A percentile compares a stretch with the other conserved stretches of the same genome.
phyloP scores from a whole-genome alignment of 805 yeast species.

The Wickerhamomyces bisporus region DNA sequence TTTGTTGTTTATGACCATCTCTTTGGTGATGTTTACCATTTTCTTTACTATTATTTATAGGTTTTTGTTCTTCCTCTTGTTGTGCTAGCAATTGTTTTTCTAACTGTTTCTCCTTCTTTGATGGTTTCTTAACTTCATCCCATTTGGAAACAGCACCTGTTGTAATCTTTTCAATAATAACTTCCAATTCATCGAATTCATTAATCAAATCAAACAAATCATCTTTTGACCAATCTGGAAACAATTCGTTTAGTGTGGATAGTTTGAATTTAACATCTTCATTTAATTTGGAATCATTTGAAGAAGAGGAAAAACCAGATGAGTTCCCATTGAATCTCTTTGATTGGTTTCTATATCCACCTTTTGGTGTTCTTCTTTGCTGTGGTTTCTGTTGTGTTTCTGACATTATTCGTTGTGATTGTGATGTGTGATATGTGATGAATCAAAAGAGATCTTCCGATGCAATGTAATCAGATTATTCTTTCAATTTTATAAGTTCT shows the following conservation, averaged over 20 bases:
- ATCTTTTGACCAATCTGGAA: conserved; percentile 91
- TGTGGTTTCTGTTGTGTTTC: conserved; percentile 1
- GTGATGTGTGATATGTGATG: not conserved
- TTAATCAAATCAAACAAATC: conserved; percentile 72
- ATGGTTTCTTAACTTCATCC: conserved; percentile 80
- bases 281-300: conserved; percentile 19
- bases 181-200: conserved; percentile 74
- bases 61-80: conserved; percentile 17
- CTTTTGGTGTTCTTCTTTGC: conserved; percentile 24
- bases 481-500: too few relatives aligned
- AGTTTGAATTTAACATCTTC: conserved; percentile 35
- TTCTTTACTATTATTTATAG: conserved; percentile 14
- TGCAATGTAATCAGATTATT: too few relatives aligned
- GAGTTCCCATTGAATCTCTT: conserved; percentile 33
- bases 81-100: conserved; percentile 13
- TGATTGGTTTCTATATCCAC: conserved; percentile 39
- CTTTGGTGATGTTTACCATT: conserved; percentile 5
- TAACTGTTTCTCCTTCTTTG: conserved; percentile 51
- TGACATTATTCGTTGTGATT: too few relatives aligned
- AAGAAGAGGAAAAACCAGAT: too few relatives aligned
- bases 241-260: conserved; percentile 68
- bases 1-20: conserved; percentile 7
- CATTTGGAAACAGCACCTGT: conserved; percentile 88
- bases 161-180: conserved; percentile 80
- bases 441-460: too few relatives aligned